Percentiles rank a stretch among this genome's conserved stretches.
Evolutionary conservation across 2,329 filamentous ascomycete species (phyloP).

Genomic region (Cercospora zeina): DNA sequence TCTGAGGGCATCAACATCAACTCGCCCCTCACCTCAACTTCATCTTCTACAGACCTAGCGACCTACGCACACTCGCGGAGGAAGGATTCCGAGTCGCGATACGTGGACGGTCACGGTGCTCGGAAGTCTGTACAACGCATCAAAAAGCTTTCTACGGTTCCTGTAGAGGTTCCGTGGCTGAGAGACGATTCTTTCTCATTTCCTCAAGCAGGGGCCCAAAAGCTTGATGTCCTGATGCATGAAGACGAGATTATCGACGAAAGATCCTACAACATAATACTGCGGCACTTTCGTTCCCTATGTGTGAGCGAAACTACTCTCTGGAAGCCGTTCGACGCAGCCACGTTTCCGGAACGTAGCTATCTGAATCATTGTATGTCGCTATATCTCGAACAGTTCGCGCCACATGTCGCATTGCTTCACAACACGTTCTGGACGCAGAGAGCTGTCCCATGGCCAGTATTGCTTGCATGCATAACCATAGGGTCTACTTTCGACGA

Average conservation of each 20-base stretch:
- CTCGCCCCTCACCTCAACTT: conserved; percentile 1
- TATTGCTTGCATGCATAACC: background rate
- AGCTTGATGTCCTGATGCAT: background rate
- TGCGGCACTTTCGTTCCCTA: background rate
- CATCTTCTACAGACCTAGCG: background rate
- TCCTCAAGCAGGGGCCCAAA: background rate
- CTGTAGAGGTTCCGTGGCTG: background rate
- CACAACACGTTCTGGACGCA: background rate
- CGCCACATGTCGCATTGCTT: background rate
- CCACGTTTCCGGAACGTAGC: background rate
- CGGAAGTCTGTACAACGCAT: background rate
- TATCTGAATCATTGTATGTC: background rate
- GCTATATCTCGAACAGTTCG: background rate
- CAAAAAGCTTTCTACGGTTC: background rate
- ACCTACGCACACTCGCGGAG: background rate
- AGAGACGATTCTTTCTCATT: background rate
- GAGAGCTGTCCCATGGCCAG: background rate
- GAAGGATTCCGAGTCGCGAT: conserved; percentile 4
- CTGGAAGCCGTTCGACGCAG: conserved; percentile 9
- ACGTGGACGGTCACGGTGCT: conserved; percentile 3
- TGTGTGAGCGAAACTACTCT: conserved; percentile 7
- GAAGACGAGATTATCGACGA: background rate
- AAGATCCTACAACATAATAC: background rate
- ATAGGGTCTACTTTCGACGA: background rate
- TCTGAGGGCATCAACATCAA: background rate